A percentile compares a stretch with the other conserved stretches of the same genome.
Conservation (phyloP, 495 filamentous ascomycete genomes). For the Pyronema domesticum region DNA sequence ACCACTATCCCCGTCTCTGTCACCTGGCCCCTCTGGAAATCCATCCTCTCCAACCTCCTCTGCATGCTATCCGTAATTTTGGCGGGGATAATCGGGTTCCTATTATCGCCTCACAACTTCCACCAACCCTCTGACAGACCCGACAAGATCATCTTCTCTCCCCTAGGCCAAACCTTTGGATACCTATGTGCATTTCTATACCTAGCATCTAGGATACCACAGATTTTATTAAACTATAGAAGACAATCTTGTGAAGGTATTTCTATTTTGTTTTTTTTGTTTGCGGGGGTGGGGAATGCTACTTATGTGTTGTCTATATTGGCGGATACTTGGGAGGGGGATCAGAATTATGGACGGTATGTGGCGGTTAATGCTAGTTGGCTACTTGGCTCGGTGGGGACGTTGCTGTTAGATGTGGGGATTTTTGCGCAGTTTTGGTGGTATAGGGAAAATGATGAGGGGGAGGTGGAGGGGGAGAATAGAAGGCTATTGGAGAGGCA, state of each 20-base stretch:
- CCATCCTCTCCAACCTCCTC: constrained; percentile 49
- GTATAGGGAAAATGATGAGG: constrained; percentile 36
- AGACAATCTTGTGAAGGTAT: constrained; percentile 84
- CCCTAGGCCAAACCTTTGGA: constrained; percentile 69
- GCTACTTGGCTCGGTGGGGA: constrained; percentile 78
- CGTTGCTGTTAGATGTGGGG: constrained; percentile 58
- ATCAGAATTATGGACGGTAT: constrained; percentile 51
- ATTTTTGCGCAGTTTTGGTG: constrained; percentile 90
- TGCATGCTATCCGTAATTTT: constrained; percentile 61
- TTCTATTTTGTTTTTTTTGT: constrained; percentile 84
- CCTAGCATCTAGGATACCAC: constrained; percentile 70
- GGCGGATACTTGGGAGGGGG: constrained; percentile 50
- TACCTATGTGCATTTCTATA: constrained; percentile 77
- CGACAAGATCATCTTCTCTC: constrained; percentile 39
- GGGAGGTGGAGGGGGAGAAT: constrained; percentile 3
- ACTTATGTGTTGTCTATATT: constrained; percentile 88
- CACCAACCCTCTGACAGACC: constrained; percentile 14
- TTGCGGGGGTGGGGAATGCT: constrained; percentile 83
- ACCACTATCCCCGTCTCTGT: constrained; percentile 28
- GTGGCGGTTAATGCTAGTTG: constrained; percentile 75
- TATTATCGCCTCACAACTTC: constrained; percentile 34
- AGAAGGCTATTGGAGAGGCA: too few species aligned
- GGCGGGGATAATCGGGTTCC: constrained; percentile 76
- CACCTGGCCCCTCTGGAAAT: constrained; percentile 22
- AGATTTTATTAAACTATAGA: constrained; percentile 74